Percentiles rank a stretch among this genome's conserved stretches.
Conservation (phyloP, 2,329 filamentous ascomycete genomes). For the Rosellinia necatrix region DNA sequence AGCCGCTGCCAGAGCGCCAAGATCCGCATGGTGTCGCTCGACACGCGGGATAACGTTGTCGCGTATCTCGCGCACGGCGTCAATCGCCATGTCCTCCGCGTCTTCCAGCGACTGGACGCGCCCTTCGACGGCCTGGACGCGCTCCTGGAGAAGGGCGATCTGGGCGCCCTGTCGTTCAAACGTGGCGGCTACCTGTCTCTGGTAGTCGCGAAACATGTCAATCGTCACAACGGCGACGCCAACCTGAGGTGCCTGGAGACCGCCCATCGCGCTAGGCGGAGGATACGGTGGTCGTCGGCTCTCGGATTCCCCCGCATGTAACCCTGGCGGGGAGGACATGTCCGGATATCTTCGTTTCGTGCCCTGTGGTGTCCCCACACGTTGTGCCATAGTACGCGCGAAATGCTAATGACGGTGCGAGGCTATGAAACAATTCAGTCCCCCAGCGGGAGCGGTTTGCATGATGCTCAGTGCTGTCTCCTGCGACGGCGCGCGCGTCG, state of each 20-base stretch:
- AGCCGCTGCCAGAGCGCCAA: conserved; percentile 13
- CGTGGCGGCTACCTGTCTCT: conserved; percentile 20
- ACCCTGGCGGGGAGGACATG: conserved; percentile 25
- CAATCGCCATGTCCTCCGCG: conserved; percentile 29
- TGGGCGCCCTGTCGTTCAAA: conserved; percentile 21
- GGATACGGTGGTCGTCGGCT: conserved; percentile 25
- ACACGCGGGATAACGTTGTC: conserved; percentile 24
- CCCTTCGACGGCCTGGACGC: conserved; percentile 23
- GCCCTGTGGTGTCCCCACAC: conserved; percentile 24
- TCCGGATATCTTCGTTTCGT: conserved; percentile 26
- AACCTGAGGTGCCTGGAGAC: conserved; percentile 27
- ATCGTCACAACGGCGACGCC: conserved; percentile 28
- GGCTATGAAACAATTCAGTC: conserved; percentile 6
- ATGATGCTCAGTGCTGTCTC: conserved; percentile 15
- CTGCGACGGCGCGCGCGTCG: conserved; percentile 5
- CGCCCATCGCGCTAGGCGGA: conserved; percentile 21
- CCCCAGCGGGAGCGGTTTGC: conserved; percentile 10
- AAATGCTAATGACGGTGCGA: conserved; percentile 11
- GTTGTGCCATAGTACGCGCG: conserved; percentile 23
- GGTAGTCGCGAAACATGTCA: conserved; percentile 29
- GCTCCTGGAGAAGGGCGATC: conserved; percentile 19
- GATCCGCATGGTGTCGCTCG: conserved; percentile 17
- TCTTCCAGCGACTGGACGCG: conserved; percentile 27
- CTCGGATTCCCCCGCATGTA: conserved; percentile 26
- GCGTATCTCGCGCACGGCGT: conserved; percentile 29